A percentile compares a stretch with the other conserved stretches of the same genome.
Conservation (phyloP, 1,139 yeast genomes). For the Pichia sp. region DNA sequence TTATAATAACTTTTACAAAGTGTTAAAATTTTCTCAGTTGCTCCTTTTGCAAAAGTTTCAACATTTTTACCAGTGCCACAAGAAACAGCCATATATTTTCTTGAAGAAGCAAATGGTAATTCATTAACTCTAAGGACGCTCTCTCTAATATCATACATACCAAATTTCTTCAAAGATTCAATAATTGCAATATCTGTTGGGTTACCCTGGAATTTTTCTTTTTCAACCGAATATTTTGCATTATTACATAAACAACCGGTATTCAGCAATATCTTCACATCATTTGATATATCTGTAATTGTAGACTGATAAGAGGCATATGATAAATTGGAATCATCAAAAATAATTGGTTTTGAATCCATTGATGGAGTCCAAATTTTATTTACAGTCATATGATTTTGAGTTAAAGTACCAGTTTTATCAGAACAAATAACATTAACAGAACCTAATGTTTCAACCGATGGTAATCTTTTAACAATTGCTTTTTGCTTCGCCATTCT, state of each 20-base stretch:
- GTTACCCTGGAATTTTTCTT: slow-evolving; percentile 74
- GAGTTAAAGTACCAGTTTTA: slow-evolving; percentile 92
- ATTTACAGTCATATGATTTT: slow-evolving; percentile 89
- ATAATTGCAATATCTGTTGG: slow-evolving; percentile 90
- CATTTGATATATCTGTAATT: slow-evolving; percentile 42
- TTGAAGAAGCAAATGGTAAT: slow-evolving; percentile 73
- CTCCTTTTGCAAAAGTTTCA: slow-evolving; percentile 80
- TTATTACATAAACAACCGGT: slow-evolving; percentile 80
- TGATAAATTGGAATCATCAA: slow-evolving; percentile 42
- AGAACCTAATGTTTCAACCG: slow-evolving; percentile 92
- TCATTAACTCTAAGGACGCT: slow-evolving; percentile 57
- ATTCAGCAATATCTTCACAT: slow-evolving; percentile 50
- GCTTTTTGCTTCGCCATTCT: slow-evolving; percentile 94
- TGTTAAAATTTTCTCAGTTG: slow-evolving; percentile 66
- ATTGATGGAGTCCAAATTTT: slow-evolving; percentile 77
- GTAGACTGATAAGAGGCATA: slow-evolving; percentile 43
- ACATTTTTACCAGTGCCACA: slow-evolving; percentile 44
- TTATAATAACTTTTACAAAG: slow-evolving; percentile 56
- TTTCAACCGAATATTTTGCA: slow-evolving; percentile 61
- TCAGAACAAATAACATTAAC: slow-evolving; percentile 94
- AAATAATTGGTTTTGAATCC: slow-evolving; percentile 20
- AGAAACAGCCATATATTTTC: slow-evolving; percentile 87
- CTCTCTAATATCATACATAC: slow-evolving; percentile 61
- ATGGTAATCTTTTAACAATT: slow-evolving; percentile 85
- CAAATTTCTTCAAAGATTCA: slow-evolving; percentile 66